Conservation (phyloP, 108 stramenopile species). For the Aurantiochytrium sp. region DNA sequence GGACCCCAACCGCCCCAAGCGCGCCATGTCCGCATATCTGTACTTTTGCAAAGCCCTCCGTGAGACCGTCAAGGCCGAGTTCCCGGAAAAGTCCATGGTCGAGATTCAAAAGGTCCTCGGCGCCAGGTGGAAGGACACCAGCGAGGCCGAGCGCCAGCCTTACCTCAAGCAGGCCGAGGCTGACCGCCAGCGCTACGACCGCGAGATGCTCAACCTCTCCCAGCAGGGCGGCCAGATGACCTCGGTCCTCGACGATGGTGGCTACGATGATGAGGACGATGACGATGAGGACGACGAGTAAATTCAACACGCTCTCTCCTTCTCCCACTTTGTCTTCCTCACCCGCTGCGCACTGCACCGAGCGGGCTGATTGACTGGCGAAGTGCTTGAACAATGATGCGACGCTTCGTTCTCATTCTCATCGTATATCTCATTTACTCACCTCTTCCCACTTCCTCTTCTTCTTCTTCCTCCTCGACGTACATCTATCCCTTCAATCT, state of each 20-base stretch:
- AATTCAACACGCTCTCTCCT: not conserved
- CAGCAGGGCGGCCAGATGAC: not conserved
- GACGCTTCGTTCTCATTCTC: not conserved
- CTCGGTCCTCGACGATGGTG: not conserved
- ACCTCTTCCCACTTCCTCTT: not conserved
- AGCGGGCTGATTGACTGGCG: too few species aligned
- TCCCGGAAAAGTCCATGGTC: conserved; percentile 5
- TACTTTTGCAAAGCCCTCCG: conserved; percentile 11
- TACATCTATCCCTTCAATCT: not conserved
- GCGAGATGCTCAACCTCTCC: conserved; percentile 9
- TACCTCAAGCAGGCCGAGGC: conserved; percentile 1
- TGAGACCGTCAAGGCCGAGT: not conserved
- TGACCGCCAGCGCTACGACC: conserved; percentile 16
- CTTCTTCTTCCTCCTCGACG: not conserved
- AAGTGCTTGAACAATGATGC: too few species aligned
- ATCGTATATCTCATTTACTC: not conserved
- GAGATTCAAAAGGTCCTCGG: conserved; percentile 15
- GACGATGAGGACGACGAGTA: conserved; percentile 12
- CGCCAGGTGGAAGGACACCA: not conserved
- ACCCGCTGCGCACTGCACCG: too few species aligned
- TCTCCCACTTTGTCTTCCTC: too few species aligned
- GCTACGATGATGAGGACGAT: not conserved
- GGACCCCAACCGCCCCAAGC: conserved; percentile 8
- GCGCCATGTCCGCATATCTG: conserved; percentile 4
- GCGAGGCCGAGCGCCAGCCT: not conserved